Evolutionary conservation across 2,329 filamentous ascomycete genomes (phyloP).

Genomic region (Fusarium sp.): DNA sequence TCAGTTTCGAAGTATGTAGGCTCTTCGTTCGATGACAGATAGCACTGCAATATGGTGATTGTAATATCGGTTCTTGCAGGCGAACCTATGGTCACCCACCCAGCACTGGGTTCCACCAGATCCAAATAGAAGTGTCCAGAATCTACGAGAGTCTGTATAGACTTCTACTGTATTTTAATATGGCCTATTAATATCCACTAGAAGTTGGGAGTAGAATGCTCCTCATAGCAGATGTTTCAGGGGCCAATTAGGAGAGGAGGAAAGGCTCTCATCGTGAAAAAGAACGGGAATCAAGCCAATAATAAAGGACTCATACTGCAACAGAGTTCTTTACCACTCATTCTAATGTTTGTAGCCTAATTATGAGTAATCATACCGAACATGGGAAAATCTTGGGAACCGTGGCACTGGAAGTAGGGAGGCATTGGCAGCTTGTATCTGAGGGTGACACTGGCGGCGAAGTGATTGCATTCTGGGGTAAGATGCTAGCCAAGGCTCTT

Average conservation of each 20-base stretch:
- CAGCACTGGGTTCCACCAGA: fast-evolving
- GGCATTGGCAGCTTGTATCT: neutral
- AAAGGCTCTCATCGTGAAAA: neutral
- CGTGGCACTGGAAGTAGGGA: no score
- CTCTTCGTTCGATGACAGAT: neutral
- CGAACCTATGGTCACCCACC: neutral
- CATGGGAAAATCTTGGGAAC: neutral
- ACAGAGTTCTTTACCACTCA: fast-evolving
- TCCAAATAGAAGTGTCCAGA: neutral
- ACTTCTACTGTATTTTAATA: fast-evolving
- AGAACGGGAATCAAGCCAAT: neutral
- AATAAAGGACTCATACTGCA: fast-evolving
- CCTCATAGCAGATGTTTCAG: neutral
- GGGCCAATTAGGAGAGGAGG: neutral
- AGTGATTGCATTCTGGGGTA: no score
- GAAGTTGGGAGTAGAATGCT: neutral
- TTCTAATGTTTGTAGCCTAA: fast-evolving
- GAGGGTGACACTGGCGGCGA: no score
- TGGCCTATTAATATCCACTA: neutral
- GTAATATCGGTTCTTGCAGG: neutral
- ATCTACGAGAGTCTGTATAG: fast-evolving
- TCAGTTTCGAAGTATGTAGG: fast-evolving
- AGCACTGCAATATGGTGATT: no score
- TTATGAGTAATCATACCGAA: fast-evolving
- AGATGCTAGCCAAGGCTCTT: neutral